Base-by-base conservation (phyloP, 805 yeast species). In the Metschnikowia lunata region DNA sequence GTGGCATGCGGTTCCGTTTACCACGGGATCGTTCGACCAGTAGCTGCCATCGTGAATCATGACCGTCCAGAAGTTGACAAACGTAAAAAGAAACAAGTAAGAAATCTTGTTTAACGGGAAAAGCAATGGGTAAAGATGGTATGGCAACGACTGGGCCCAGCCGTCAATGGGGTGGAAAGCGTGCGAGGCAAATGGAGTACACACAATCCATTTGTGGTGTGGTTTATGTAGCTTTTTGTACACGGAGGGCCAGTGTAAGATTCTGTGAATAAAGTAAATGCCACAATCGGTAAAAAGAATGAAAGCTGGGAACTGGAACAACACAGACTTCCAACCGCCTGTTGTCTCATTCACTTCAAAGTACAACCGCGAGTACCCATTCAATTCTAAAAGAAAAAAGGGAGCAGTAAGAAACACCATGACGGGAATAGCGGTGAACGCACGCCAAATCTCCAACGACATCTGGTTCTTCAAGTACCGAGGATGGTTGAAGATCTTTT, bases 151-250 rank as follows among this genome's bases (percentile, higher is more conserved):
- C 73, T 93, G 99, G 47, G 80, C 72, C 72, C 86, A 93, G 33
- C 99, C 99, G 58, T 93, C 99, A 42, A 93, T 85, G 11, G 99
- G 98, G 67, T 93, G 96, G 88, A 93, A 93, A 26, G 98, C 97
- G 61, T 90, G 97, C 8, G 96, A 88, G 0, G 99, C 99, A 69
- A 85, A 93, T 36, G 99, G 99, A 8, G 99, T 91, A 49, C 98
- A 91, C 34, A 93, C 97, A 55, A 93, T 81, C 99, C 99, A 93
- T 71, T 93, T 93, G 77, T 93, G 99, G 67, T 93, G 99, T 10
- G 97, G 97, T 71, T 93, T 93, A 73, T 93, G 99, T 50, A 93
- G 71, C 26, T 59, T 64, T 72, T 85, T 90, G 79, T 93, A 93
- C 34, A 93, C 83, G 13, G 74, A 55, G 18, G 97, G 97, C 88